Percentiles rank a stretch among this genome's conserved stretches.
phyloP scores from a whole-genome alignment of 495 filamentous ascomycete species.

The Aspergillus ostianus region DNA sequence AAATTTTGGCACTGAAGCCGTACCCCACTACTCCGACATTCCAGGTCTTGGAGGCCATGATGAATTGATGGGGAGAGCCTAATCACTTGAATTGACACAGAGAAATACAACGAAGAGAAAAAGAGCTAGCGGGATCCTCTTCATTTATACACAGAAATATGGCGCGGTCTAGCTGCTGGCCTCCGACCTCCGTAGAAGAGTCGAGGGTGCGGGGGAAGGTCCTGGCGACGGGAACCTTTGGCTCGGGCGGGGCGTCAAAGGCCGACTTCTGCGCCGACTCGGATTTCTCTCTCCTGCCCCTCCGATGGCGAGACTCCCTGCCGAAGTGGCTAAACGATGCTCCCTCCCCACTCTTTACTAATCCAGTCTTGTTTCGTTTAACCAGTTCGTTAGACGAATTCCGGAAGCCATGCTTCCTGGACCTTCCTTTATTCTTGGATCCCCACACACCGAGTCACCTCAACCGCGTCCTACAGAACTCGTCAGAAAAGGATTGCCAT shows the following conservation, averaged over 20 bases:
- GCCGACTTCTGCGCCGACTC: conserved; percentile 3
- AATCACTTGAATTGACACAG: neutral
- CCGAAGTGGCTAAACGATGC: too few species aligned
- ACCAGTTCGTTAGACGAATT: too few species aligned
- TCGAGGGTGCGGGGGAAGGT: conserved; percentile 37
- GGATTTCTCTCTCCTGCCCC: neutral
- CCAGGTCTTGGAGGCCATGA: conserved; percentile 48
- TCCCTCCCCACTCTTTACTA: neutral
- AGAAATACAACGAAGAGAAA: neutral
- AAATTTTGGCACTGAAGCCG: conserved; percentile 81
- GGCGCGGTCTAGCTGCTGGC: neutral
- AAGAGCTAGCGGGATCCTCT: neutral
- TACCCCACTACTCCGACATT: conserved; percentile 65
- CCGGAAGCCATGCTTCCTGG: neutral
- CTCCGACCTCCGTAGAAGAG: conserved; percentile 19
- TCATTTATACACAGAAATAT: conserved; percentile 16
- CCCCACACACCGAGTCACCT: conserved; percentile 65
- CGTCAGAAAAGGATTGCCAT: conserved; percentile 11
- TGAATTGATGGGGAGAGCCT: neutral
- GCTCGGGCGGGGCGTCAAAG: conserved; percentile 23
- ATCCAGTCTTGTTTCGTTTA: neutral
- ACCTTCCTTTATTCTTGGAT: conserved; percentile 27
- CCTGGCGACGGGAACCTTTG: conserved; percentile 38
- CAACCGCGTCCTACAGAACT: conserved; percentile 62
- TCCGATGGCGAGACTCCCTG: neutral